A percentile compares a stretch with the other conserved stretches of the same genome.
These are phyloP conservation scores for Trebouxiophyceae sp. DNA, from an alignment of 163 green algal genomes.

Conservation along the genomic window DNA sequence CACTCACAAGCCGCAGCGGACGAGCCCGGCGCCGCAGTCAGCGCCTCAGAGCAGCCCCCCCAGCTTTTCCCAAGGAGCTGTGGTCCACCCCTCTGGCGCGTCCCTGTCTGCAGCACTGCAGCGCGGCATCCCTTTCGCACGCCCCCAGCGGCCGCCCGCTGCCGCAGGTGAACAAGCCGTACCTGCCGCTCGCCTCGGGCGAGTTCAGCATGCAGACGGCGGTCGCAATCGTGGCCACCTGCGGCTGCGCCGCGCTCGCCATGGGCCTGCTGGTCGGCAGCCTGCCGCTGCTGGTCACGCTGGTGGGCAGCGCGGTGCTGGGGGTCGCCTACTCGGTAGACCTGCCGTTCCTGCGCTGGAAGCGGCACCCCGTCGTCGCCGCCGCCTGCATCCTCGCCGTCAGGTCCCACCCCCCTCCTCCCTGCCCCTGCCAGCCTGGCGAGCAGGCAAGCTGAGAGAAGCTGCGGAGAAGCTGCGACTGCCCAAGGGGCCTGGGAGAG, in stretches of 20 bases:
- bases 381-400: conserved; percentile 87
- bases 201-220: conserved; percentile 64
- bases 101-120: too few relatives aligned
- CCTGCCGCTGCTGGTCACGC: conserved; percentile 63
- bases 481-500: too few relatives aligned
- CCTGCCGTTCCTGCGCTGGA: conserved; percentile 87
- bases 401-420: too few relatives aligned
- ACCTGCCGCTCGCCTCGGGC: conserved; percentile 86
- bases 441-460: too few relatives aligned
- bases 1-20: neutral
- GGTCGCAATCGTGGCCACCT: conserved; percentile 34
- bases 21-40: neutral
- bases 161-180: conserved; percentile 91
- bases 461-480: too few relatives aligned
- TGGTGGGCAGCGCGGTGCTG: conserved; percentile 62
- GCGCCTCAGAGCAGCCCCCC: too few relatives aligned
- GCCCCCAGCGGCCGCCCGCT: too few relatives aligned
- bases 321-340: conserved; percentile 83
- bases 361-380: conserved; percentile 78
- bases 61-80: too few relatives aligned
- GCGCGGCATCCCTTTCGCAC: too few relatives aligned
- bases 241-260: conserved; percentile 31
- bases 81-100: too few relatives aligned
- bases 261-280: conserved; percentile 52
- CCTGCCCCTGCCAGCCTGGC: too few relatives aligned